phyloP scores from a whole-genome alignment of 2,329 filamentous ascomycete genomes.

The Pyricularia grisea region DNA sequence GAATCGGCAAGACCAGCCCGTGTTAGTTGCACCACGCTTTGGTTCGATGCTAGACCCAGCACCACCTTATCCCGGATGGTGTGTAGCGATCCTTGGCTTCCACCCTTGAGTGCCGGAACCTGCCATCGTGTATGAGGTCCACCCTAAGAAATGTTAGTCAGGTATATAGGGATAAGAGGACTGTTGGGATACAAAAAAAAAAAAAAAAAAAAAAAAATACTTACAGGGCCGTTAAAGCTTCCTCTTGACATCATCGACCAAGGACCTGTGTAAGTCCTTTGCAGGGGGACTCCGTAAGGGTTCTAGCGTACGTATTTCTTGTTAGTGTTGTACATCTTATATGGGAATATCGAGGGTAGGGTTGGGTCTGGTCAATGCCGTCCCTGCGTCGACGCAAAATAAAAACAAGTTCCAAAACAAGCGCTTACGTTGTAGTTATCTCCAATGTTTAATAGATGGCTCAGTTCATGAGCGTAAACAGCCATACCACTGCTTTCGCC shows the following conservation, averaged over 20 bases:
- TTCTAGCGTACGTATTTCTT: constrained; percentile 26
- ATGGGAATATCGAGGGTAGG: background rate
- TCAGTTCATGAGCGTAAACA: constrained; percentile 43
- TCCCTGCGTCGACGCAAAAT: too few species aligned
- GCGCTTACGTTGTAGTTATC: constrained; percentile 26
- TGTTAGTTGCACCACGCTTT: constrained; percentile 33
- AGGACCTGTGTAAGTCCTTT: constrained; percentile 38
- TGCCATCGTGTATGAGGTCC: constrained; percentile 44
- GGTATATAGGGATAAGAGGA: background rate
- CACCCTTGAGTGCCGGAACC: constrained; percentile 37
- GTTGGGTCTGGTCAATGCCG: background rate
- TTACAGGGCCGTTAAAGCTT: constrained; percentile 37
- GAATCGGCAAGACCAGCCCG: constrained; percentile 29
- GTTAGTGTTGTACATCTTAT: background rate
- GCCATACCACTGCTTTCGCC: constrained; percentile 43
- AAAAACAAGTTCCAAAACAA: too few species aligned
- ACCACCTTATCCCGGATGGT: constrained; percentile 43
- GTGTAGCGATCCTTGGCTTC: constrained; percentile 39
- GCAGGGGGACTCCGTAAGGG: constrained; percentile 33
- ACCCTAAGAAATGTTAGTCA: constrained; percentile 15
- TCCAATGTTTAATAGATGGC: constrained; percentile 39
- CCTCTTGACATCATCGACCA: constrained; percentile 44
- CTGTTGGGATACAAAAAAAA: background rate
- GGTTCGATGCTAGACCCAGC: constrained; percentile 35
- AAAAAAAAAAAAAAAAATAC: background rate